Conservation (phyloP, 2,329 filamentous ascomycete genomes). For the Plenodomus biglobosus region DNA sequence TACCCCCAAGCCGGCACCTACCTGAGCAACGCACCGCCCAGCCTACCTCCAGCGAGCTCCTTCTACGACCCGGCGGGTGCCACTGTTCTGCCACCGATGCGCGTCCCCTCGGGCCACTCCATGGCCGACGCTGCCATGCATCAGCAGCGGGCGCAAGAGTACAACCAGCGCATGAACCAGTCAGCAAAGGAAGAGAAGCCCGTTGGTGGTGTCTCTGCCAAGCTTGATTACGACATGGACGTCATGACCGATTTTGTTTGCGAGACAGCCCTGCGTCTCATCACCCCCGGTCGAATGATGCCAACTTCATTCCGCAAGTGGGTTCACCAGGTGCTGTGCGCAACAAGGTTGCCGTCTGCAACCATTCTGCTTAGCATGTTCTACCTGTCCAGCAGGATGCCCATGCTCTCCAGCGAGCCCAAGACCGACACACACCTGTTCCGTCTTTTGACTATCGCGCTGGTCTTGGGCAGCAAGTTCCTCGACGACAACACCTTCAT, state of each 20-base stretch:
- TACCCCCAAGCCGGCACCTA: constrained; percentile 46
- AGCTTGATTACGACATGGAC: constrained; percentile 96
- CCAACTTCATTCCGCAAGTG: constrained; percentile 84
- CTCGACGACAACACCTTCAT: constrained; percentile 97
- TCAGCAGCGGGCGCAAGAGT: constrained; percentile 47
- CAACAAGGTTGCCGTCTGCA: constrained; percentile 84
- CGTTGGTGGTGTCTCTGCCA: constrained; percentile 85
- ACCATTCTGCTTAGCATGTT: constrained; percentile 90
- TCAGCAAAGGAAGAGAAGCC: constrained; percentile 63
- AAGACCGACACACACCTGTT: constrained; percentile 71
- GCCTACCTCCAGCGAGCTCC: constrained; percentile 40
- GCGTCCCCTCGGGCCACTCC: constrained; percentile 44
- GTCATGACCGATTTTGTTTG: constrained; percentile 94
- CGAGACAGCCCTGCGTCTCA: constrained; percentile 78
- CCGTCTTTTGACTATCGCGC: constrained; percentile 79
- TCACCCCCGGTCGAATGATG: constrained; percentile 62
- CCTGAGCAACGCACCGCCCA: constrained; percentile 40
- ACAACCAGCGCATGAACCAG: constrained; percentile 43
- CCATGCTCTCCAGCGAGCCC: constrained; percentile 61
- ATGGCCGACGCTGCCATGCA: constrained; percentile 42
- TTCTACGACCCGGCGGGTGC: constrained; percentile 51
- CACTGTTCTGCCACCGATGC: constrained; percentile 52
- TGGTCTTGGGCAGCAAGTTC: constrained; percentile 92
- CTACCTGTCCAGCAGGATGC: constrained; percentile 82
- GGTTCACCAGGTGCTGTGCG: constrained; percentile 85